Evolutionary conservation across 495 filamentous ascomycete genomes (phyloP), one percentile per base, ranked within the genome.

Genomic region (Schizothecium vesticola): DNA sequence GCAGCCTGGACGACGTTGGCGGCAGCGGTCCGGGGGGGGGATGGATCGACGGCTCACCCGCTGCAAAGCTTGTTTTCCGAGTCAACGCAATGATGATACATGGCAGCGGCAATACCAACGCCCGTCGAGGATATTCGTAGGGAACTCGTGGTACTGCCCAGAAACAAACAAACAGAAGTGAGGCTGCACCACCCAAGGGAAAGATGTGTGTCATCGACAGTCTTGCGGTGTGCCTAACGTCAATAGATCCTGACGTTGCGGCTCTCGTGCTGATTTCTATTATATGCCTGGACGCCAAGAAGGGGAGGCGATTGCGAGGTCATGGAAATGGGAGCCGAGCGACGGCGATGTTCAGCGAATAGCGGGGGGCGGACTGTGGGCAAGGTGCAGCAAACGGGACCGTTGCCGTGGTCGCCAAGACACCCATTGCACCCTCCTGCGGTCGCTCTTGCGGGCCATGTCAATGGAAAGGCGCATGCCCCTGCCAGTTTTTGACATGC

Each of bases 391-490:
- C 16, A 33, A 51, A 51, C 43, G 43, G 43, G 43, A 51, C 9
- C 43, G 19, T 8, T 51, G 43, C 43, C 43, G 43, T 28, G 19
- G 43, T n/a, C 19, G 43, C 43, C 43, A 51, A 51, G 43, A 51
- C 43, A 6, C n/a, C 21, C 12, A 3, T 25, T 26, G 6, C 33
- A 26, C 55, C 55, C 61, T 65, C 55, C 59, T 60, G 23, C 60
- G 66, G 19, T 29, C 59, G 55, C 16, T 31, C 57, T 59, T 19
- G 59, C 60, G 28, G 59, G 33, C 62, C 74, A 77, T 77, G 75
- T 77, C 75, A 77, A 77, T 69, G 56, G 74, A 76, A 77, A 76
- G 75, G 75, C 75, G 75, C 72, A 51, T 51, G 36, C 71, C 64
- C 43, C 43, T 51, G 59, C 71, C 70, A 33, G 56, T 72, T 68